Evolutionary conservation across 2,329 filamentous ascomycete species (phyloP).

Genomic region (Allantophomopsis cytisporea): DNA sequence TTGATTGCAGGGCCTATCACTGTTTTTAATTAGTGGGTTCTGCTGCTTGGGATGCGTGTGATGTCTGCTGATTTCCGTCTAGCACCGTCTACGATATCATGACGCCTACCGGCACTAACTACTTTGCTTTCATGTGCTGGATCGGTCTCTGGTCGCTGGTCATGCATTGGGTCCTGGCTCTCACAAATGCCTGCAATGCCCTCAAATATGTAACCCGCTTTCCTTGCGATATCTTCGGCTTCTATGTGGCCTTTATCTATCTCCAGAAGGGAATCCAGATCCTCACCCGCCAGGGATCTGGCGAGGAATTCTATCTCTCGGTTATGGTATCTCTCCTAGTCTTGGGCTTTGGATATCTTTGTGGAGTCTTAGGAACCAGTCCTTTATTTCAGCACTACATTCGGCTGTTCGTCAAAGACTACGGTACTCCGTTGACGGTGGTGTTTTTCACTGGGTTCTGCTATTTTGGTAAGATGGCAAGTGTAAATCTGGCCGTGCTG

Average conservation of each 20-base stretch:
- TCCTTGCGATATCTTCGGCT: conserved; percentile 86
- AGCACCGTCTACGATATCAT: conserved; percentile 81
- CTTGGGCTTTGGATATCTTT: conserved; percentile 62
- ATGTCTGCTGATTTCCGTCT: background rate
- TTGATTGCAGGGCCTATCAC: conserved; percentile 56
- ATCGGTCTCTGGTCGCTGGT: conserved; percentile 79
- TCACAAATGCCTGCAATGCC: conserved; percentile 78
- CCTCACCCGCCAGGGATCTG: conserved; percentile 57
- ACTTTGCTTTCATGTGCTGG: conserved; percentile 85
- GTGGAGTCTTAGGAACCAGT: conserved; percentile 56
- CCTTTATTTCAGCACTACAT: conserved; percentile 62
- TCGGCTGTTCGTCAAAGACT: conserved; percentile 77
- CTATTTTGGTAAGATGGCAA: conserved; percentile 70
- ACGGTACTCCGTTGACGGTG: conserved; percentile 70
- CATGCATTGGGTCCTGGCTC: conserved; percentile 72
- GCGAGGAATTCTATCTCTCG: conserved; percentile 61
- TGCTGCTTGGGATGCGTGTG: background rate
- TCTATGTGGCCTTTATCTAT: conserved; percentile 88
- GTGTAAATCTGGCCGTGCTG: conserved; percentile 54
- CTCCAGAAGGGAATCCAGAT: conserved; percentile 85
- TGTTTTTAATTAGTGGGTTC: conserved; percentile 62
- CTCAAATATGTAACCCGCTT: conserved; percentile 85
- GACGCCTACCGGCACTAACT: conserved; percentile 60
- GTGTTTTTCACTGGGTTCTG: conserved; percentile 87
- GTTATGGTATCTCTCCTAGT: conserved; percentile 66